Evolutionary conservation across 495 filamentous ascomycete species (phyloP).

Genomic region (Parachaetomium inaequale): DNA sequence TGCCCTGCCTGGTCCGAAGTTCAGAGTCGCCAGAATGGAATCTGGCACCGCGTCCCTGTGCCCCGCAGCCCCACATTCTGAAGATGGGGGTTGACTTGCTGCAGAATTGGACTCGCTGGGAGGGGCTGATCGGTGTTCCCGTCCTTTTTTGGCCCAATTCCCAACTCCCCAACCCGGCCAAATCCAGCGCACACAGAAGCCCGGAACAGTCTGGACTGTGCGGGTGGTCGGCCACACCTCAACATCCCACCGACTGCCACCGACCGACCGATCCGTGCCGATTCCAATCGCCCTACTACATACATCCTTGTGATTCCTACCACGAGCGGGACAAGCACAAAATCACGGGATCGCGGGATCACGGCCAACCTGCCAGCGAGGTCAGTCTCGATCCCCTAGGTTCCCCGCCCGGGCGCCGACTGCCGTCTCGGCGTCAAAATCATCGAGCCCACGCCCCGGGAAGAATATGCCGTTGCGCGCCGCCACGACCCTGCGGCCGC

Average conservation of each 20-base stretch:
- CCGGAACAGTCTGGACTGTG: neutral
- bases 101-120: neutral
- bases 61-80: neutral
- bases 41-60: neutral
- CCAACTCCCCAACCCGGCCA: neutral
- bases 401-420: no score
- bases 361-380: neutral
- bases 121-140: neutral
- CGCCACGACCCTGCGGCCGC: slow-evolving; percentile 4
- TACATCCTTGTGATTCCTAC: neutral
- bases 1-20: neutral
- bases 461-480: slow-evolving; percentile 13
- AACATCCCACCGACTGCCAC: neutral
- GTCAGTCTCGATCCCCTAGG: no score
- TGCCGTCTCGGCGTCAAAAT: neutral
- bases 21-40: neutral
- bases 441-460: neutral
- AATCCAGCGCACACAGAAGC: neutral
- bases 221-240: neutral
- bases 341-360: neutral
- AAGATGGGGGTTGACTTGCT: neutral
- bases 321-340: neutral
- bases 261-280: neutral
- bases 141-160: neutral
- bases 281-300: neutral